Evolutionary conservation across 495 filamentous ascomycete species (phyloP).

Genomic region (Penicillium argentinense): DNA sequence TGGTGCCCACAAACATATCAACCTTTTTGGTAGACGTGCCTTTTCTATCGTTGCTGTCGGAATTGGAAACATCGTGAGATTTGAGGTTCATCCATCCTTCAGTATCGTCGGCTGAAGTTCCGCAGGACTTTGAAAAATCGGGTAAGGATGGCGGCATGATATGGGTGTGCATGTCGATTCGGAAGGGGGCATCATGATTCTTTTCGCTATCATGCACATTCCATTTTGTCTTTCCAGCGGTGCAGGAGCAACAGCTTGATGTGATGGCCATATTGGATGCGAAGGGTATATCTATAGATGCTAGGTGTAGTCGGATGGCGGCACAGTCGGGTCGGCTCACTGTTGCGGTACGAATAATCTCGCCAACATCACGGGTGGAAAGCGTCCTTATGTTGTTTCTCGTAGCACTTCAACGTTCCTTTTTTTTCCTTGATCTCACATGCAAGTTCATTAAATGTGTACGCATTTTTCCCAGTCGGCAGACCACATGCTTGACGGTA

Average conservation of each 20-base stretch:
- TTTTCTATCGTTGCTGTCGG: background rate
- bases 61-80: background rate
- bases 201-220: background rate
- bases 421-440: too few relatives aligned
- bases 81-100: constrained; percentile 17
- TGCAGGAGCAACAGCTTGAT: background rate
- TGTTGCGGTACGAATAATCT: too few relatives aligned
- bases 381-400: too few relatives aligned
- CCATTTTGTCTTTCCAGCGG: background rate
- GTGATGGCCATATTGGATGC: background rate
- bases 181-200: constrained; percentile 8
- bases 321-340: too few relatives aligned
- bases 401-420: too few relatives aligned
- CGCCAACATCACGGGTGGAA: too few relatives aligned
- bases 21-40: constrained; percentile 8
- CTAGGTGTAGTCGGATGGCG: too few relatives aligned
- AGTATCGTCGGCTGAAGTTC: background rate
- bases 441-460: too few relatives aligned
- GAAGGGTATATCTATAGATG: background rate
- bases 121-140: constrained; percentile 14
- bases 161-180: constrained; percentile 25
- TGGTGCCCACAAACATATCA: constrained; percentile 21
- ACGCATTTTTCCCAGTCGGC: constrained; percentile 5
- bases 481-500: too few relatives aligned
- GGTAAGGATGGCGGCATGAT: constrained; percentile 24